Evolutionary conservation across 2,329 filamentous ascomycete species (phyloP), one percentile per base, ranked within the genome.

Genomic region (Fonsecaea monophora): DNA sequence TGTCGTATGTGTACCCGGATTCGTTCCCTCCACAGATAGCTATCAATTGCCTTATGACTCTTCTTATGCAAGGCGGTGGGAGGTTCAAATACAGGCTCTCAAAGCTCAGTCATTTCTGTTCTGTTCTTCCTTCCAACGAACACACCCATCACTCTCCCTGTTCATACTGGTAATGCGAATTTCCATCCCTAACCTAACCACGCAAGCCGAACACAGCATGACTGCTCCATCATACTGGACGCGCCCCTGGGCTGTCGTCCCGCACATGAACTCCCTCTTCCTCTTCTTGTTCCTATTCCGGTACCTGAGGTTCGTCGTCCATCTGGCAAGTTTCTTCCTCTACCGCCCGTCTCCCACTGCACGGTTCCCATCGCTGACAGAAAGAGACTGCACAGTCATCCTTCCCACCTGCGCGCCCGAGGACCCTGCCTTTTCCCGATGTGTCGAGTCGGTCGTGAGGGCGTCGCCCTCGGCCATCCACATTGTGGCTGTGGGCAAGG

Each of bases 351-450:
- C 76, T 0, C 70, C 74, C 0, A 65, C 76, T 0, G 72, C 68
- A 0, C 32, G 18, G 0, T 71, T 74, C 2, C 80, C 82, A 0
- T 72, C 58, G 0, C 79, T 80, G 67, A 71, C 67, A 5, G 70
- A 73, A 2, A 59, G 65, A 1, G 81, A 87, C 42, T 81, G 82
- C 58, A 84, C 84, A 0, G 81, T 86, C 21, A 77, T 87, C 54
- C 73, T 87, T 2, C 83, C 85, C 0, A 87, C 84, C 0, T 77
- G 85, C 2, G 80, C 83, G 12, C 82, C 84, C 0, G 58, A 71
- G 0, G 78, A 79, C 10, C 58, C 53, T 0, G 77, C 79, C 18
- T 85, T 87, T 62, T 54, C 67, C 0, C 77, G 78, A 13, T 83
- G 82, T 60, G 65, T 86, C 2, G 53, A 63, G 0, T 79, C 78